Evolutionary conservation across 768 basidiomycete species (phyloP), one percentile per base, ranked within the genome.

Genomic region (Glaciozyma antarctica): DNA sequence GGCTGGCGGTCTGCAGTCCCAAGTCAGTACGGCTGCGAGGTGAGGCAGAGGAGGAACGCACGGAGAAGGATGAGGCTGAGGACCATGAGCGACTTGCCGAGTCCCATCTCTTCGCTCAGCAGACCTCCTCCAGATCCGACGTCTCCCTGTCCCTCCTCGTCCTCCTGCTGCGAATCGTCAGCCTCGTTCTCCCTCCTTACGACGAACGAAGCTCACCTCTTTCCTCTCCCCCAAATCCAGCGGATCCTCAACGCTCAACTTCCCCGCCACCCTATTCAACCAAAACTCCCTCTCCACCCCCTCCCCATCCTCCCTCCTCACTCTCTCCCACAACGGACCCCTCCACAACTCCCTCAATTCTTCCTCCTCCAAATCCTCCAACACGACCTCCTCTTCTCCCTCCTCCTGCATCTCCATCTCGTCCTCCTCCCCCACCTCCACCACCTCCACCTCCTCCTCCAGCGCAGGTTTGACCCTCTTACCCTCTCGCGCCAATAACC

Each of bases 61-160:
- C 71, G 69, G 2, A 76, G 73, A 3, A 78, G 64, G 7, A 77
- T 71, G 12, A 78, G 65, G 24, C 75, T 71, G 38, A 80, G 75
- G n/a, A 76, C 73, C 62, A 78, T 77, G 15, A 79, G 70, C 8
- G 79, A 79, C 66, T 79, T 80, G 22, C 79, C 79, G 43, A 79
- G 75, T 72, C 78, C 78, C 75, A 80, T 78, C 66, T 80, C 79
- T 43, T 80, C 79, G 24, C 75, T 76, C 2, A 79, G 63, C 73
- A 80, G 71, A 0, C 77, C 75, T 0, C 76, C 76, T 1, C 73
- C 70, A 5, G 58, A 32, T 28, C 24, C 44, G 7, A 17, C 7
- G 44, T 41, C 52, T 30, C 24, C 28, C 30, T 60, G 53, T 2
- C 16, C 3, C 72, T 67, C n/a, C 47, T 55, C 16, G 63, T 43